Conservation (phyloP, 208 protist genomes). For the Crithidia sp. region DNA sequence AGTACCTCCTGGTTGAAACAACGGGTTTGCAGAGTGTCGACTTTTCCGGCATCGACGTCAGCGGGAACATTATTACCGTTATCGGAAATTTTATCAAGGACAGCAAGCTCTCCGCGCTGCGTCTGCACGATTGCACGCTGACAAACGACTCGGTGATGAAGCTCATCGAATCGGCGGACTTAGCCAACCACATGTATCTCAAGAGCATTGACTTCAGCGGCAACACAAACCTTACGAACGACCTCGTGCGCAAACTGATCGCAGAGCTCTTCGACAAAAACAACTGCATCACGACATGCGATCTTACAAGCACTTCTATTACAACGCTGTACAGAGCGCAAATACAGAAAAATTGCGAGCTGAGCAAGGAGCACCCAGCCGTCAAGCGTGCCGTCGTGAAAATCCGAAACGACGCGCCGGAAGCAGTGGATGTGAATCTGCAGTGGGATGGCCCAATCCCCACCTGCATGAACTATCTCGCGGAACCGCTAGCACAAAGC, state of each 20-base stretch:
- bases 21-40: conserved; percentile 49
- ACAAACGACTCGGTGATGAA: conserved; percentile 51
- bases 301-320: conserved; percentile 65
- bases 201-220: conserved; percentile 57
- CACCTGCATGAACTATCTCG: conserved; percentile 69
- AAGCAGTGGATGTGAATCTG: conserved; percentile 65
- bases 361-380: conserved; percentile 71
- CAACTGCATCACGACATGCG: conserved; percentile 50
- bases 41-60: conserved; percentile 57
- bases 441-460: conserved; percentile 74
- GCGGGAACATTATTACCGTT: conserved; percentile 42
- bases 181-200: conserved; percentile 52
- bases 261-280: conserved; percentile 70
- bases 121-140: conserved; percentile 55
- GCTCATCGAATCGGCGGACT: conserved; percentile 54
- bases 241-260: conserved; percentile 42
- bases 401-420: conserved; percentile 53
- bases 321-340: conserved; percentile 39
- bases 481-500: conserved; percentile 57
- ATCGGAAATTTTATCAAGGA: conserved; percentile 61
- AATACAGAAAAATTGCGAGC: conserved; percentile 69
- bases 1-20: conserved; percentile 54
- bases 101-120: conserved; percentile 46
- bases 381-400: conserved; percentile 73
- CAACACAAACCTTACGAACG: conserved; percentile 69